Evolutionary conservation across 1,139 yeast genomes (phyloP).

Genomic region (Blastobotrys serpentis): DNA sequence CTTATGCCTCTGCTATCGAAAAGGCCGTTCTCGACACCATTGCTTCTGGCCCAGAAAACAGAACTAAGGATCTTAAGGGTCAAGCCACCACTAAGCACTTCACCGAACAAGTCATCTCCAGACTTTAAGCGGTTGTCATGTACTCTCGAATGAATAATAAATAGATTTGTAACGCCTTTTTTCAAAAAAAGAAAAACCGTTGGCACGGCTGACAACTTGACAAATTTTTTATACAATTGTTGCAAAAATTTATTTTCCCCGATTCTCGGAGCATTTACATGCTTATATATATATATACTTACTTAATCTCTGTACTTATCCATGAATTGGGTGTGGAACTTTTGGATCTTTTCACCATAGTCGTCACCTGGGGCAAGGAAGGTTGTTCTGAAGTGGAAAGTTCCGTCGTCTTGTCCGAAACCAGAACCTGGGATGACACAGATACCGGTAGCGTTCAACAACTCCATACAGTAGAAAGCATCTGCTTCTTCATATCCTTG

Average conservation of each 20-base stretch:
- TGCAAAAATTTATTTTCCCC: too few relatives aligned
- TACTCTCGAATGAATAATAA: too few relatives aligned
- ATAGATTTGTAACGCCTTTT: too few relatives aligned
- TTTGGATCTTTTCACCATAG: constrained; percentile 75
- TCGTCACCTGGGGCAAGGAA: constrained; percentile 93
- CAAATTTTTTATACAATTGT: too few relatives aligned
- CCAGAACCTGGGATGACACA: constrained; percentile 98
- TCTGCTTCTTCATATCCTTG: constrained; percentile 60
- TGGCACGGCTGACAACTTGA: too few relatives aligned
- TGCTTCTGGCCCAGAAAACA: constrained; percentile 89
- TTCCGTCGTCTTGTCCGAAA: constrained; percentile 86
- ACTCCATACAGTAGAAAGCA: constrained; percentile 80
- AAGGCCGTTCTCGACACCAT: constrained; percentile 86
- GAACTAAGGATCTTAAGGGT: constrained; percentile 97
- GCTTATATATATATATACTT: too few relatives aligned
- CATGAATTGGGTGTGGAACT: constrained; percentile 74
- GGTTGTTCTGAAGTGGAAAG: constrained; percentile 91
- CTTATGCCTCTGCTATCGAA: constrained; percentile 80
- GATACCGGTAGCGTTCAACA: constrained; percentile 87
- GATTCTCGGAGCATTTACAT: too few relatives aligned
- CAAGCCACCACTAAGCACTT: constrained; percentile 82
- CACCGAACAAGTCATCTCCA: constrained; percentile 74
- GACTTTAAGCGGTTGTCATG: constrained; percentile 38
- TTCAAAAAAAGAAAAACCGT: too few relatives aligned
- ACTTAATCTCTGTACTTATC: constrained; percentile 46